A percentile compares a stretch with the other conserved stretches of the same genome.
These are phyloP conservation scores for Xerocomellus chrysenteron DNA, from an alignment of 768 basidiomycete genomes.

Conservation along the genomic window DNA sequence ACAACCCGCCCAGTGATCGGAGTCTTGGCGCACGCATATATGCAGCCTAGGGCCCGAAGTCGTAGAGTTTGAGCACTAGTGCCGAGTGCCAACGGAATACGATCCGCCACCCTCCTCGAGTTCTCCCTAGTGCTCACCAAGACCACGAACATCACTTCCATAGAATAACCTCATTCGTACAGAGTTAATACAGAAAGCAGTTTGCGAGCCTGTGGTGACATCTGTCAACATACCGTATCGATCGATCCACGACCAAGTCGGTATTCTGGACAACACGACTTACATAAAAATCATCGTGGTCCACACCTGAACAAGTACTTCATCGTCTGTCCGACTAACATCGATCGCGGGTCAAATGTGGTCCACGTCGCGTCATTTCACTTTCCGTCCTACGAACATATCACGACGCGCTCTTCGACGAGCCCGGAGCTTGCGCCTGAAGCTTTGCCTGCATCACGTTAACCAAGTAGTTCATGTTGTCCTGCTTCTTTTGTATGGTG, in stretches of 20 bases:
- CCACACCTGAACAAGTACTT: background rate
- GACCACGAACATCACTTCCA: background rate
- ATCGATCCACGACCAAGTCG: background rate
- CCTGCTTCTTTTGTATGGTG: constrained; percentile 88
- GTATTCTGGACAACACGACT: background rate
- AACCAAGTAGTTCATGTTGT: constrained; percentile 76
- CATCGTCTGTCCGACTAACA: background rate
- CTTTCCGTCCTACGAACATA: background rate
- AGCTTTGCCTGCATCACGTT: constrained; percentile 71
- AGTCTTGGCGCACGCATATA: constrained; percentile 1
- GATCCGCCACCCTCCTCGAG: background rate
- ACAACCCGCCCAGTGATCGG: background rate
- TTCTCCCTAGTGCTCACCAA: background rate
- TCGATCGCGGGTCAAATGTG: background rate
- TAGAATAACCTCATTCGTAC: background rate
- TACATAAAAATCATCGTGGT: background rate
- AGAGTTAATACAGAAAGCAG: background rate
- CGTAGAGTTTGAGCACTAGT: background rate
- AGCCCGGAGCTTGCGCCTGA: constrained; percentile 24
- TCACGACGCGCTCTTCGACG: constrained; percentile 25
- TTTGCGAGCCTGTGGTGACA: background rate
- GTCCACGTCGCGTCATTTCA: background rate
- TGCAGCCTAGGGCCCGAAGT: background rate
- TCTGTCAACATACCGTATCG: background rate
- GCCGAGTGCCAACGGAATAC: background rate